These are phyloP conservation scores for Eutypella sp. DNA, from an alignment of 2,329 filamentous ascomycete species.

Conservation along the genomic window DNA sequence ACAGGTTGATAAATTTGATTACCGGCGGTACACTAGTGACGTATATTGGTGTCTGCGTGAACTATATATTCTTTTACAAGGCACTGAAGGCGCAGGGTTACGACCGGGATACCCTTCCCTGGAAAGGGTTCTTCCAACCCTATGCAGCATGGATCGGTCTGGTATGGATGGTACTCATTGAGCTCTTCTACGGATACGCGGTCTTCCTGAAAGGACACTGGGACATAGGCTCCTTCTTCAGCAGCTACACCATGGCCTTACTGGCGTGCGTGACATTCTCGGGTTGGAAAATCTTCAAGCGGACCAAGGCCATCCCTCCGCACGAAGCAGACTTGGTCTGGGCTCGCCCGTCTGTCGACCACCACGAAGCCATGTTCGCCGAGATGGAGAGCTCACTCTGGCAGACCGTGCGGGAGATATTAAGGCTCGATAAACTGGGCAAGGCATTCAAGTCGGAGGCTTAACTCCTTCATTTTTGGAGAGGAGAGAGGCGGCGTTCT, in stretches of 20 bases:
- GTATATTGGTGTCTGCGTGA: slow-evolving; percentile 49
- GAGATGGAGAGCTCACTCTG: background rate
- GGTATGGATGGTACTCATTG: background rate
- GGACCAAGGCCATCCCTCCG: background rate
- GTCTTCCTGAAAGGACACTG: background rate
- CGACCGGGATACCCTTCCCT: background rate
- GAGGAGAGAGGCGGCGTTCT: background rate
- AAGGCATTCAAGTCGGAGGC: background rate
- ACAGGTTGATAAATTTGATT: slow-evolving; percentile 31
- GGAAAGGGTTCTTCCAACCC: background rate
- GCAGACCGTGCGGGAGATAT: background rate
- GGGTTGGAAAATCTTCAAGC: background rate
- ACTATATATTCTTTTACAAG: slow-evolving; percentile 53
- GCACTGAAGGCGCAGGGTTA: slow-evolving; percentile 44
- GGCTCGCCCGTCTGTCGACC: background rate
- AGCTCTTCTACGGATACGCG: background rate
- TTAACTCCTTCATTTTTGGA: background rate
- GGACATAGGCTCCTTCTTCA: background rate
- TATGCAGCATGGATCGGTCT: background rate
- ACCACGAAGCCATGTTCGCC: background rate
- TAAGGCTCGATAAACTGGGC: background rate
- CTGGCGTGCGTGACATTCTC: background rate
- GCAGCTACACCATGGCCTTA: background rate
- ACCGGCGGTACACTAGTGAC: slow-evolving; percentile 45
- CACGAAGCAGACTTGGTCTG: background rate